These are phyloP conservation scores for Saccharomycopsis guyanensis DNA, from an alignment of 805 yeast genomes.

Conservation along the genomic window DNA sequence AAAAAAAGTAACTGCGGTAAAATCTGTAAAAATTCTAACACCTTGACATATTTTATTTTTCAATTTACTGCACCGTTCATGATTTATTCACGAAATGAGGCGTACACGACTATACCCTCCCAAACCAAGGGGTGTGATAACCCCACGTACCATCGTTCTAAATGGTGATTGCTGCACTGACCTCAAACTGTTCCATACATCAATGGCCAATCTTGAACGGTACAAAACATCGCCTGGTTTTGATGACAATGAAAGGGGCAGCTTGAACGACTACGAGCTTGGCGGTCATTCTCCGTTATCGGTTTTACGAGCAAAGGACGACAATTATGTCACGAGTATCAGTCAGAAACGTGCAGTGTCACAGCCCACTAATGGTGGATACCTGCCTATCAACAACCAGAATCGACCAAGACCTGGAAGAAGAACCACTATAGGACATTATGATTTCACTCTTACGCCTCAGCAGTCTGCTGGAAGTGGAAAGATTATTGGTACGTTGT, in stretches of 20 bases:
- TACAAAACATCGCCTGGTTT: neutral
- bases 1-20: too few relatives aligned
- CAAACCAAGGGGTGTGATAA: too few relatives aligned
- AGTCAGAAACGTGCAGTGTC: slow-evolving; percentile 7
- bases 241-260: neutral
- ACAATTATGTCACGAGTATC: slow-evolving; percentile 1
- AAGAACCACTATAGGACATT: neutral
- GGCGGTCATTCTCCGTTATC: neutral
- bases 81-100: too few relatives aligned
- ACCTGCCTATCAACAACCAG: neutral
- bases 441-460: slow-evolving; percentile 3
- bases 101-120: too few relatives aligned
- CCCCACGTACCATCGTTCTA: too few relatives aligned
- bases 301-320: slow-evolving; percentile 3
- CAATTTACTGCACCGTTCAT: too few relatives aligned
- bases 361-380: slow-evolving; percentile 3
- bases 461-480: neutral
- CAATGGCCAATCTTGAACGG: neutral
- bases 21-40: too few relatives aligned
- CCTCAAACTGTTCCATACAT: too few relatives aligned
- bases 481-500: neutral
- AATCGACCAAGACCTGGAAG: neutral
- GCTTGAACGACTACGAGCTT: neutral
- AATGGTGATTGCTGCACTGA: too few relatives aligned
- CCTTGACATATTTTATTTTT: too few relatives aligned